Evolutionary conservation across 1,139 yeast genomes (phyloP).

Genomic region (Geotrichum candidum): DNA sequence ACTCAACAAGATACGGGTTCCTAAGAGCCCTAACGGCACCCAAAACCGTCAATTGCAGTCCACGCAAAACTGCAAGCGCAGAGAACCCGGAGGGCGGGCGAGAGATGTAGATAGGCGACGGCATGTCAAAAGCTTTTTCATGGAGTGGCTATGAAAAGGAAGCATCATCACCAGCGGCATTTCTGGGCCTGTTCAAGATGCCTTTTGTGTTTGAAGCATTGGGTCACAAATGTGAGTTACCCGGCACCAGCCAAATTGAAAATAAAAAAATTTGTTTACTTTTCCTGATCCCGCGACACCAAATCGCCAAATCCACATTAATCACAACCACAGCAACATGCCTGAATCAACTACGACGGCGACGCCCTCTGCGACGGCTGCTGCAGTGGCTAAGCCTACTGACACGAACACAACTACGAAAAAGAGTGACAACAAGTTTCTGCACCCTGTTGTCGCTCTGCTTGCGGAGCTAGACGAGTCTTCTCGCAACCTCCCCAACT

Average conservation of each 20-base stretch:
- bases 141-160: neutral
- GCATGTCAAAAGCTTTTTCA: slow-evolving; percentile 32
- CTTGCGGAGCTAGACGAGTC: slow-evolving; percentile 65
- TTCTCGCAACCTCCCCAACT: slow-evolving; percentile 64
- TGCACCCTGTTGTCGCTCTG: slow-evolving; percentile 37
- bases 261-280: neutral
- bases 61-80: slow-evolving; percentile 44
- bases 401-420: neutral
- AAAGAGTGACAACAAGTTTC: neutral
- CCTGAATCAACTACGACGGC: neutral
- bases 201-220: neutral
- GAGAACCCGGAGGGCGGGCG: slow-evolving; percentile 49
- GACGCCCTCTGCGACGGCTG: neutral
- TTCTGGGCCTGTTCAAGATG: neutral
- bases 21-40: slow-evolving; percentile 47
- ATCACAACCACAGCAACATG: neutral
- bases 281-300: neutral
- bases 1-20: slow-evolving; percentile 39
- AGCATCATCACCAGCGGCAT: neutral
- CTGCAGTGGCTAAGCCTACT: slow-evolving; percentile 5
- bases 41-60: slow-evolving; percentile 47
- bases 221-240: neutral
- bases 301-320: neutral
- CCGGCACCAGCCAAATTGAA: neutral
- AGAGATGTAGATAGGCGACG: slow-evolving; percentile 46